Percentiles rank a stretch among this genome's conserved stretches.
These are phyloP conservation scores for Vaccinium myrtillus DNA, from an alignment of 148 eudicot species.

Conservation along the genomic window DNA sequence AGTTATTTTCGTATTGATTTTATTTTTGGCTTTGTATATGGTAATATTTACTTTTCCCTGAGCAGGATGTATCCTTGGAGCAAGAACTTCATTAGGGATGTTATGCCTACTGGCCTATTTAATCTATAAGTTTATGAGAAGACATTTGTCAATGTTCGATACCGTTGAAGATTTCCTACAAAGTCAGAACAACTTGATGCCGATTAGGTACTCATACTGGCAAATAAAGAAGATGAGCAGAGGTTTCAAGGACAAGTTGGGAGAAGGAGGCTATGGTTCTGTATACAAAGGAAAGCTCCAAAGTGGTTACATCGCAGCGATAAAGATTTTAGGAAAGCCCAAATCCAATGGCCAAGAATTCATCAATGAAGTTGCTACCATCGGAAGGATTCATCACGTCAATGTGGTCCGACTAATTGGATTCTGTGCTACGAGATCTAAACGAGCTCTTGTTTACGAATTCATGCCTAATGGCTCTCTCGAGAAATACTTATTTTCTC, in stretches of 20 bases:
- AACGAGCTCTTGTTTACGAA: constrained; percentile 13
- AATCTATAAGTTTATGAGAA: too few species aligned
- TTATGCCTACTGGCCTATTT: too few species aligned
- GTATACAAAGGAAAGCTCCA: constrained; percentile 6
- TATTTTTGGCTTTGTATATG: too few species aligned
- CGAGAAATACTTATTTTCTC: constrained; percentile 24
- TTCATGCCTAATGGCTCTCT: constrained; percentile 29
- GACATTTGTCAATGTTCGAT: too few species aligned
- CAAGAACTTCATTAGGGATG: too few species aligned
- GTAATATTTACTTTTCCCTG: too few species aligned
- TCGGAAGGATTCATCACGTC: constrained; percentile 20
- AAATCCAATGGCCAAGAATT: constrained; percentile 26
- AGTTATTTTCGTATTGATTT: background rate
- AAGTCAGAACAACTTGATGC: constrained; percentile 6
- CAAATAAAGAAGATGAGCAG: background rate
- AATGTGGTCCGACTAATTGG: constrained; percentile 29
- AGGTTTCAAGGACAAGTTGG: background rate
- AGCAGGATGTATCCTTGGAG: background rate
- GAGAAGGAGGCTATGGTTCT: background rate
- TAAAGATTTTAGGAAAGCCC: constrained; percentile 24
- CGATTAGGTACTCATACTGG: background rate
- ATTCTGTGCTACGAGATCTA: constrained; percentile 25
- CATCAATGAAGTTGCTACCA: constrained; percentile 22
- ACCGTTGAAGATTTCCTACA: too few species aligned
- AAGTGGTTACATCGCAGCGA: constrained; percentile 6